phyloP scores from a whole-genome alignment of 1,284 basidiomycete species.

The Stygiomarasmius scandens region DNA sequence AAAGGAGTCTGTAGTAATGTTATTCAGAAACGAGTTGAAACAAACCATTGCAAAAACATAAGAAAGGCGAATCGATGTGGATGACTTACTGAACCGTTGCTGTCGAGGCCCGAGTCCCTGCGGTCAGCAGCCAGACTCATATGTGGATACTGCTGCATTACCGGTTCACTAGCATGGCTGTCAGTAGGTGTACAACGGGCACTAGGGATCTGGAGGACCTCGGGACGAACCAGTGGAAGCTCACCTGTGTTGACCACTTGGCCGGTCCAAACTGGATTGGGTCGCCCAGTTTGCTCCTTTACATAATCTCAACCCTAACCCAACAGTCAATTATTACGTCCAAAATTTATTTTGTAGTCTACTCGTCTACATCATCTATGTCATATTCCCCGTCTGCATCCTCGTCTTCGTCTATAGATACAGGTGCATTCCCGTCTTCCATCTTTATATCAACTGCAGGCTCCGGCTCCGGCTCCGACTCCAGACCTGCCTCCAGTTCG shows the following conservation, averaged over 20 bases:
- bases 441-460: constrained; percentile 1
- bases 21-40: constrained; percentile 13
- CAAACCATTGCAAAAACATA: constrained; percentile 7
- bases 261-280: constrained; percentile 22
- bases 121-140: constrained; percentile 46
- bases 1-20: constrained; percentile 40
- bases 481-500: not conserved
- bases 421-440: constrained; percentile 47
- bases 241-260: constrained; percentile 14
- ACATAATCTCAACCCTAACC: constrained; percentile 23
- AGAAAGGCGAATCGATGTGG: not conserved
- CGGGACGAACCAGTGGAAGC: not conserved
- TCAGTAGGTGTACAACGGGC: not conserved
- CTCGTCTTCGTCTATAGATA: constrained; percentile 20
- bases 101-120: constrained; percentile 48
- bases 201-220: constrained; percentile 15
- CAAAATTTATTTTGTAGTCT: constrained; percentile 33
- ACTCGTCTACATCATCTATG: constrained; percentile 31
- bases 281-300: constrained; percentile 18
- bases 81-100: constrained; percentile 44
- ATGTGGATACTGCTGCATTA: constrained; percentile 49
- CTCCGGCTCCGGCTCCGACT: not conserved
- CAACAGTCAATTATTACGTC: constrained; percentile 6
- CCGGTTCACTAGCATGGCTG: constrained; percentile 39
- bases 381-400: constrained; percentile 47